Percentiles rank a stretch among this genome's conserved stretches.
Evolutionary conservation across 1,284 basidiomycete genomes (phyloP).

Genomic region (Heterobasidion occidentale): DNA sequence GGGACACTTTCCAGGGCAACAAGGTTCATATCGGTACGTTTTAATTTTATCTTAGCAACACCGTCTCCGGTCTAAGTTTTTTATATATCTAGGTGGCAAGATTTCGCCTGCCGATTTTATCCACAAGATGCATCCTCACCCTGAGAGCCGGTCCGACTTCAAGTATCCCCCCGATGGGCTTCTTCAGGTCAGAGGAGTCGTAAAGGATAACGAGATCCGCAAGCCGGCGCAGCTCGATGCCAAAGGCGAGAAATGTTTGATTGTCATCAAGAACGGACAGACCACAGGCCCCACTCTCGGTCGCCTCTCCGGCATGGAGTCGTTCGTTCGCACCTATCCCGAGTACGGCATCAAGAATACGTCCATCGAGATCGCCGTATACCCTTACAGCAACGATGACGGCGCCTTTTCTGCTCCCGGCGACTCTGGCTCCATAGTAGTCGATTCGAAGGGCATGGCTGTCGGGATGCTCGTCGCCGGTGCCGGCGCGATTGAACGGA

Average conservation of each 20-base stretch:
- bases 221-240: constrained; percentile 17
- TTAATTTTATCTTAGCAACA: background rate
- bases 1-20: constrained; percentile 24
- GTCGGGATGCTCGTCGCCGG: constrained; percentile 15
- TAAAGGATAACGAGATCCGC: constrained; percentile 16
- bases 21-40: constrained; percentile 23
- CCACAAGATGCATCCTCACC: background rate
- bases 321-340: constrained; percentile 11
- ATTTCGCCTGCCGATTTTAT: background rate
- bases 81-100: background rate
- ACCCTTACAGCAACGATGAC: constrained; percentile 9
- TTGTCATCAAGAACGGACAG: constrained; percentile 21
- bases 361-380: constrained; percentile 13
- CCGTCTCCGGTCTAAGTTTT: too few relatives aligned
- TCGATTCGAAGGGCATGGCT: constrained; percentile 7
- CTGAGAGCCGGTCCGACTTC: background rate
- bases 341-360: constrained; percentile 3
- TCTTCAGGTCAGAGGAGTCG: constrained; percentile 17
- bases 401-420: constrained; percentile 14
- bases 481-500: constrained; percentile 4
- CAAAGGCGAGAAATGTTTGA: constrained; percentile 14
- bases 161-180: constrained; percentile 20
- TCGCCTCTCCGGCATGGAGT: constrained; percentile 14
- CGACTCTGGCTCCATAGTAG: constrained; percentile 17
- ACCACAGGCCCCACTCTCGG: constrained; percentile 22